Evolutionary conservation across 805 yeast genomes (phyloP), one percentile per base, ranked within the genome.

Genomic region (Scheffersomyces ergatensis): DNA sequence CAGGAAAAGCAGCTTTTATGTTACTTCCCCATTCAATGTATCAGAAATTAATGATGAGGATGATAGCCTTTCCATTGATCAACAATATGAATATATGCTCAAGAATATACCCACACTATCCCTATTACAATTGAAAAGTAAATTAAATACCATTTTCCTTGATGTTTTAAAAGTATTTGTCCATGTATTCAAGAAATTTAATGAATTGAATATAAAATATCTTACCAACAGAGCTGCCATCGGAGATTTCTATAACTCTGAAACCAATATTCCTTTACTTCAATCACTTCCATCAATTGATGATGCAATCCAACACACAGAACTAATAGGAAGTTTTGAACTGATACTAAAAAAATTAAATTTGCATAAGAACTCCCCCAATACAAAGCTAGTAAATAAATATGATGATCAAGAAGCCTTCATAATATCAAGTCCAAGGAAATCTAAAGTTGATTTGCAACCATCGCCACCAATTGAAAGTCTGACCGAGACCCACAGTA

Each of bases 161-260:
- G 67, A 64, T 17, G 63, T 58, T 1, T 54, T 69, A 15, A 63
- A 62, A 40, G 44, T 50, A 0, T 70, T 69, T 41, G 54, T 67
- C 4, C 45, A 43, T 14, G 38, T 55, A 0, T 67, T 65, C 47
- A 57, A 55, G 39, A 60, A 56, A 35, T 56, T 70, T 31, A 65
- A 60, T 36, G 54, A 54, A 5, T 47, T 51, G 23, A 59, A 54
- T 34, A 39, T 61, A 4, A 34, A 44, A 4, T 62, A 59, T 36
- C 42, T 59, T 39, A 67, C 63, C n/a, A 47, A 55, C 7, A 27
- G 49, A 5, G 73, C 65, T 2, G 37, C 51, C 4, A 46, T 68
- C 4, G 67, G 70, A 1, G 55, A 54, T 4, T 40, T 39, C 15
- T 42, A 43, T 30, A 51, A 45, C 13, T 49, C 50, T 2, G 40